A percentile compares a stretch with the other conserved stretches of the same genome.
Conservation (phyloP, 441 rosid genomes). For the Macaranga tanarius region DNA sequence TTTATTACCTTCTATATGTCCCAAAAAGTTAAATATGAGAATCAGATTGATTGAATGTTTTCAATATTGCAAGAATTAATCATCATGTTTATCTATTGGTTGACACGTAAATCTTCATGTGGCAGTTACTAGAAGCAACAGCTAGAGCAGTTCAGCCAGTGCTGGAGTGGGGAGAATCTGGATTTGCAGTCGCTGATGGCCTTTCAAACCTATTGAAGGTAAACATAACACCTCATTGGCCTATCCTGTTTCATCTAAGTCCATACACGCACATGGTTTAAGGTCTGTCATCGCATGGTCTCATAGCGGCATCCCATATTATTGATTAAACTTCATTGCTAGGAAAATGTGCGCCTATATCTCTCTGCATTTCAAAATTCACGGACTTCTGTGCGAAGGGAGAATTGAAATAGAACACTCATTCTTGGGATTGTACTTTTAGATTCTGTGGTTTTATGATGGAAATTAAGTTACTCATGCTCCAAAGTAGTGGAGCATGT, state of each 20-base stretch:
- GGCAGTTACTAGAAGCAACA: conserved; percentile 93
- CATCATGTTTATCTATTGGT: conserved; percentile 4
- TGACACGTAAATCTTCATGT: conserved; percentile 13
- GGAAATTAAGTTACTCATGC: not conserved
- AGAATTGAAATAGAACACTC: not conserved
- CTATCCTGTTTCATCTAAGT: not conserved
- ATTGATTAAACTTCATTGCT: not conserved
- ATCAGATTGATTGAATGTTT: not conserved
- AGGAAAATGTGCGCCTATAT: not conserved
- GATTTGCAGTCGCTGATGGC: conserved; percentile 87
- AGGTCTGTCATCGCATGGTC: not conserved
- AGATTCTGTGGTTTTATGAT: not conserved
- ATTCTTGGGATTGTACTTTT: not conserved
- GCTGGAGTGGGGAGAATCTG: conserved; percentile 89
- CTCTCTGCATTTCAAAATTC: not conserved
- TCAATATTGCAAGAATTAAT: not conserved
- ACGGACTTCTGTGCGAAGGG: not conserved
- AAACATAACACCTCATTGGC: conserved; percentile 14
- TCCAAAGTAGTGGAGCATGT: not conserved
- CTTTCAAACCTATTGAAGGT: conserved; percentile 93
- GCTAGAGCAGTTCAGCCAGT: conserved; percentile 90
- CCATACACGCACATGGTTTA: not conserved
- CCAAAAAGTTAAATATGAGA: not conserved
- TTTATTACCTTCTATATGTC: not conserved
- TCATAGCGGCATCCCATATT: not conserved